Evolutionary conservation across 169 alveolate species (phyloP).

Genomic region (Amoebophrya sp.): DNA sequence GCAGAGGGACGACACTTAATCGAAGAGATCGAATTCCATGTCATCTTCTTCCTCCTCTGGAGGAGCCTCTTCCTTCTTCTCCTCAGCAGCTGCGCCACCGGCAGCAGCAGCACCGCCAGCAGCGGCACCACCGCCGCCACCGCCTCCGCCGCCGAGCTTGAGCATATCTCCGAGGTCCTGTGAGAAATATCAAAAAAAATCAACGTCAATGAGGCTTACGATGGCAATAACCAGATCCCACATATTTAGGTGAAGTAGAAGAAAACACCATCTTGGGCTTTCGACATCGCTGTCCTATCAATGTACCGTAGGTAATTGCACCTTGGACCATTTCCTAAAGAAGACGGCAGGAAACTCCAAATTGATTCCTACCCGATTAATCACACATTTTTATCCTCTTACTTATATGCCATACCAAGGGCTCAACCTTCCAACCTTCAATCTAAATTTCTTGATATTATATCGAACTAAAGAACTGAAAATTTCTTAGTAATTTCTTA

Average conservation of each 20-base stretch:
- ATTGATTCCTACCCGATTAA: not conserved
- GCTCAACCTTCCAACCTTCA: not conserved
- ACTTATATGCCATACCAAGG: too few relatives aligned
- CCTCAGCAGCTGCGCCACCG: not conserved
- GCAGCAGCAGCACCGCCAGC: not conserved
- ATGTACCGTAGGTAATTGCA: too few relatives aligned
- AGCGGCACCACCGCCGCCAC: not conserved
- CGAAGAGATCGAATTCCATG: not conserved
- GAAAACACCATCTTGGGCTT: too few relatives aligned
- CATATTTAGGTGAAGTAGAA: too few relatives aligned
- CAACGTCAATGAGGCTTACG: not conserved
- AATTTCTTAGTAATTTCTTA: too few relatives aligned
- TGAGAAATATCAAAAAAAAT: not conserved
- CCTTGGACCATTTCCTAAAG: not conserved
- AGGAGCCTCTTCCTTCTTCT: not conserved
- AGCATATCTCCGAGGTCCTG: not conserved
- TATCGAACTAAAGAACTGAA: not conserved
- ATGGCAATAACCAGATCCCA: too few relatives aligned
- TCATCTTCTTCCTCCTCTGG: not conserved
- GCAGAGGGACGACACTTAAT: too few relatives aligned
- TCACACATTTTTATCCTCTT: too few relatives aligned
- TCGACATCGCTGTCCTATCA: too few relatives aligned
- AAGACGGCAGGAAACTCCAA: not conserved
- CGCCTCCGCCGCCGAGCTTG: not conserved
- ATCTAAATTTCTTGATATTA: constrained; percentile 55